A percentile compares a stretch with the other conserved stretches of the same genome.
Evolutionary conservation across 768 basidiomycete species (phyloP).

Genomic region (Cubamyces lactineus): DNA sequence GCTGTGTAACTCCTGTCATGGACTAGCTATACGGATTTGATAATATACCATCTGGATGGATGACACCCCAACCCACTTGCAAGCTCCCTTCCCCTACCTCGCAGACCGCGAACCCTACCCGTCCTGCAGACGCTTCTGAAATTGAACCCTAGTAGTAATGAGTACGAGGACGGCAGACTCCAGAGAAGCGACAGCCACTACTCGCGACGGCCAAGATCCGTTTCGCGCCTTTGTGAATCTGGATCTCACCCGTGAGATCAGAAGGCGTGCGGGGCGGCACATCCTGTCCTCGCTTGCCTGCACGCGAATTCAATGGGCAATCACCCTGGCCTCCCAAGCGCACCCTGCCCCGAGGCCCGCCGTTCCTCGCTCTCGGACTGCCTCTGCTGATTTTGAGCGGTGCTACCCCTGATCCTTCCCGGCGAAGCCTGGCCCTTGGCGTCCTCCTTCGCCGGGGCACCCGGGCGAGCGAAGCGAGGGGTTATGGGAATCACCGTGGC

Average conservation of each 20-base stretch:
- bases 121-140: too few relatives aligned
- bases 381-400: not conserved
- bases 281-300: not conserved
- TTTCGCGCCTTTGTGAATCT: too few relatives aligned
- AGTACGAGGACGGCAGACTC: too few relatives aligned
- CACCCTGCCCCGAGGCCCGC: not conserved
- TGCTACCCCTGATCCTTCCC: too few relatives aligned
- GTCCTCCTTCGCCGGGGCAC: not conserved
- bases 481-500: not conserved
- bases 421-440: too few relatives aligned
- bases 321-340: not conserved
- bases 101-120: too few relatives aligned
- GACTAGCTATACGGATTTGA: conserved; percentile 1
- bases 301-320: not conserved
- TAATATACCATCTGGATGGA: not conserved
- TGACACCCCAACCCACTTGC: too few relatives aligned
- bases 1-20: conserved; percentile 6
- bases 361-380: not conserved
- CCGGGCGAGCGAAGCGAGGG: not conserved
- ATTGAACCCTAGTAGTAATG: too few relatives aligned
- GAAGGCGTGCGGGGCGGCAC: not conserved
- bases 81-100: too few relatives aligned
- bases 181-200: not conserved
- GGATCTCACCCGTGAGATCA: not conserved
- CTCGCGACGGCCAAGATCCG: too few relatives aligned